Conservation (phyloP, 1,284 basidiomycete species). For the Ceratobasidium papillatum region DNA sequence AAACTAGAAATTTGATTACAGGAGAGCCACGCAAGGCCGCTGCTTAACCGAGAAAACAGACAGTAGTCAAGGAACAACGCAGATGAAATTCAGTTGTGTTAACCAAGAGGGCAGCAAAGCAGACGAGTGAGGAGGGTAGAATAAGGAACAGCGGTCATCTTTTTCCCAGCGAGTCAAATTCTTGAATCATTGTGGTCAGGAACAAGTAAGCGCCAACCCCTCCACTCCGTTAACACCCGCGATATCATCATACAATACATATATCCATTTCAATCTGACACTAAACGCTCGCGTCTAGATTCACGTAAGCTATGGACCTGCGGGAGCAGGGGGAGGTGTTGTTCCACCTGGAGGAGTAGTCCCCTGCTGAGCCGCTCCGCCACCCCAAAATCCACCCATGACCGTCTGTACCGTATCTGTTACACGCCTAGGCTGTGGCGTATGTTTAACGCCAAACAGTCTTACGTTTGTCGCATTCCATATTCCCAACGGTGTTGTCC, state of each 20-base stretch:
- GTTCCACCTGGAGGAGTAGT: conserved; percentile 3
- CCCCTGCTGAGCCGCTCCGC: not conserved
- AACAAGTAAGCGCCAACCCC: conserved; percentile 4
- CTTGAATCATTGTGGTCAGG: conserved; percentile 20
- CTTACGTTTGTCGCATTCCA: conserved; percentile 89
- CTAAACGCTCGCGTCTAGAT: not conserved
- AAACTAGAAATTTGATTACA: not conserved
- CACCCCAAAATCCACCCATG: conserved; percentile 62
- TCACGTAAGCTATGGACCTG: not conserved
- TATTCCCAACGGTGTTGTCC: conserved; percentile 81
- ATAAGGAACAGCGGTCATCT: not conserved
- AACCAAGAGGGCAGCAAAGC: not conserved
- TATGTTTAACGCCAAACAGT: conserved; percentile 88
- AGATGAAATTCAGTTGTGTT: no score
- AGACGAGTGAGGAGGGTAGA: not conserved
- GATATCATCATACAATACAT: not conserved
- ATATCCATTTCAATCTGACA: not conserved
- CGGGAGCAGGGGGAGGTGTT: conserved; percentile 28
- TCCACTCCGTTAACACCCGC: conserved; percentile 1
- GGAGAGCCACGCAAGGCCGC: not conserved
- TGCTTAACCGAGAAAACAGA: not conserved
- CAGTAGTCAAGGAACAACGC: no score
- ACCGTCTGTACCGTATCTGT: conserved; percentile 76
- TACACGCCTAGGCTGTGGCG: conserved; percentile 68
- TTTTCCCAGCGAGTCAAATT: conserved; percentile 5